These are phyloP conservation scores for Trapa bicornis DNA, from an alignment of 345 rosid genomes.

Conservation along the genomic window DNA sequence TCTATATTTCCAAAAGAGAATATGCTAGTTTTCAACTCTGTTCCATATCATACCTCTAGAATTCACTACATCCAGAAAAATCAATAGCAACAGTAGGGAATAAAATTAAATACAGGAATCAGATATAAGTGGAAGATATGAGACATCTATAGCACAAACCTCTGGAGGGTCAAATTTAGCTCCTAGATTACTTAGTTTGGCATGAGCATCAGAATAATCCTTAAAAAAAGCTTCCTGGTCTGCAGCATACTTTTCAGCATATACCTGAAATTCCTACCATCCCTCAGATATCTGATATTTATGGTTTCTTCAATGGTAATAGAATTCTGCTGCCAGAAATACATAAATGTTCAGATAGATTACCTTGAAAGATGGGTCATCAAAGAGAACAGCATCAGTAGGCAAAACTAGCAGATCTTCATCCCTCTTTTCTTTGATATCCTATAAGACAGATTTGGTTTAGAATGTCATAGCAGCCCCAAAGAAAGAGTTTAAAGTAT, in stretches of 20 bases:
- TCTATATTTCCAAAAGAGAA: neutral
- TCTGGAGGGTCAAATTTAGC: constrained; percentile 92
- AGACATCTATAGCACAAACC: constrained; percentile 31
- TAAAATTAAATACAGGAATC: neutral
- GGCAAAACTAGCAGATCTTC: constrained; percentile 82
- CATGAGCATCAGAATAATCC: constrained; percentile 97
- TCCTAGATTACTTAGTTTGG: constrained; percentile 85
- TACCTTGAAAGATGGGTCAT: constrained; percentile 92
- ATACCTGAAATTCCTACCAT: constrained; percentile 34
- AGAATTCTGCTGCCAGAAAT: neutral
- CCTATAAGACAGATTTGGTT: constrained; percentile 26
- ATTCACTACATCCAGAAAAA: neutral
- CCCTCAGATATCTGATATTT: constrained; percentile 4
- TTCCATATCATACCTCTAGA: neutral
- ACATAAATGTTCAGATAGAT: neutral
- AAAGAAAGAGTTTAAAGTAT: neutral
- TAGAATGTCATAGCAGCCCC: neutral
- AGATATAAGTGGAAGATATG: constrained; percentile 1
- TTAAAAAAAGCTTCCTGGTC: constrained; percentile 74
- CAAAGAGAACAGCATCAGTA: constrained; percentile 81
- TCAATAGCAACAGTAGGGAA: neutral
- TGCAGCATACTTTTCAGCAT: constrained; percentile 83
- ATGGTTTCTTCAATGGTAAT: neutral
- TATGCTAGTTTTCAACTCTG: neutral
- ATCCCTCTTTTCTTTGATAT: constrained; percentile 61